These are phyloP conservation scores for Starmerella ratchasimensis DNA, from an alignment of 805 yeast species.

Conservation along the genomic window DNA sequence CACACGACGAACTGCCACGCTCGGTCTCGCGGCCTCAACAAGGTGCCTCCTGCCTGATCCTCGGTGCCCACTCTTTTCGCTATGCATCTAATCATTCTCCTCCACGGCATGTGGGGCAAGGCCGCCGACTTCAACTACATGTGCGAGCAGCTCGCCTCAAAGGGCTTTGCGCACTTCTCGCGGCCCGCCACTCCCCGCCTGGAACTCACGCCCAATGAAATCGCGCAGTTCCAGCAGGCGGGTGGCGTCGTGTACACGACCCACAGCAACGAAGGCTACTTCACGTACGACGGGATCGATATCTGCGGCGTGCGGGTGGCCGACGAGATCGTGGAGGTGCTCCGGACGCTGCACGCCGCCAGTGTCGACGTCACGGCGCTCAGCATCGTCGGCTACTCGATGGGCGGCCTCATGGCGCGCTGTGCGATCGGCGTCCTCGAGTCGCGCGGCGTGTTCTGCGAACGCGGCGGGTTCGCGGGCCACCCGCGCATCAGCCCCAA, in stretches of 20 bases:
- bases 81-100: constrained; percentile 18
- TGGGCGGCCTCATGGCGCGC: constrained; percentile 76
- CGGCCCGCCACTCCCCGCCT: neutral
- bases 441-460: constrained; percentile 38
- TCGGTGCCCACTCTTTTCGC: no score
- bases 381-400: constrained; percentile 73
- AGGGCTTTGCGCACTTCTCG: constrained; percentile 22
- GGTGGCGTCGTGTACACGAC: constrained; percentile 37
- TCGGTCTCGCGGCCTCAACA: no score
- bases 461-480: constrained; percentile 2
- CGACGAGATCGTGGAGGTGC: constrained; percentile 42
- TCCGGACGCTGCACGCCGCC: constrained; percentile 19
- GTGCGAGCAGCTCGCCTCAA: constrained; percentile 32
- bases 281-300: constrained; percentile 78
- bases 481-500: constrained; percentile 37
- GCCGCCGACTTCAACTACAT: constrained; percentile 53
- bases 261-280: constrained; percentile 52
- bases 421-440: constrained; percentile 64
- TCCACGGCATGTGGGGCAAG: constrained; percentile 56
- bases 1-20: no score
- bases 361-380: constrained; percentile 42
- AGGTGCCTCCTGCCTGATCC: no score
- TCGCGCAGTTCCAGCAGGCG: neutral
- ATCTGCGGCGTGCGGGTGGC: constrained; percentile 68
- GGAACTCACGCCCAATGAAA: neutral